Evolutionary conservation across 495 filamentous ascomycete genomes (phyloP).

Genomic region (Aspergillus taichungensis): DNA sequence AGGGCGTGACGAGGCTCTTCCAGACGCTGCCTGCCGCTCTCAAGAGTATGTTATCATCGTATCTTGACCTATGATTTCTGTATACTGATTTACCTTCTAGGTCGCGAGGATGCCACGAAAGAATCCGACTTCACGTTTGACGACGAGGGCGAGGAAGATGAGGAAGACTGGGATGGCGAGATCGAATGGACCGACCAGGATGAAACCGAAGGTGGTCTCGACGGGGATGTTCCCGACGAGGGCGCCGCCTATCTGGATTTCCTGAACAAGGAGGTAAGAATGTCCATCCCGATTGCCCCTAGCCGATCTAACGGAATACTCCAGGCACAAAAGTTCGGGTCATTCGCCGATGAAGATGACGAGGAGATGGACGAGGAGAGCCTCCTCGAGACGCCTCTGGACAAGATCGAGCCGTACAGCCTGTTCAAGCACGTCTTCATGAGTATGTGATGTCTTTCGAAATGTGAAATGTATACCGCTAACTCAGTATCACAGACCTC

Average conservation of each 20-base stretch:
- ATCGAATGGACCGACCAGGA: constrained; percentile 63
- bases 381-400: constrained; percentile 84
- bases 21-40: constrained; percentile 80
- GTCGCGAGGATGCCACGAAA: constrained; percentile 86
- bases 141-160: constrained; percentile 72
- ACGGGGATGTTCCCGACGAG: constrained; percentile 72
- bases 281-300: not conserved
- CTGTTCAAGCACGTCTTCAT: constrained; percentile 74
- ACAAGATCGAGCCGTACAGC: constrained; percentile 88
- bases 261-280: constrained; percentile 74
- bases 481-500: constrained; percentile 48
- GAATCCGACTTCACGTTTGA: constrained; percentile 74
- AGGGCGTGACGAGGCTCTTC: constrained; percentile 86
- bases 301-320: constrained; percentile 7
- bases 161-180: constrained; percentile 57
- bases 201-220: constrained; percentile 45
- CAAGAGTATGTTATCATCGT: constrained; percentile 50
- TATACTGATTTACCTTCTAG: constrained; percentile 28
- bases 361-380: constrained; percentile 89
- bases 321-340: constrained; percentile 74
- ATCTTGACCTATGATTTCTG: not conserved
- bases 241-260: constrained; percentile 93
- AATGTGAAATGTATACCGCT: constrained; percentile 6
- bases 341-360: constrained; percentile 63
- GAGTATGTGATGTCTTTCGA: constrained; percentile 49